A percentile compares a stretch with the other conserved stretches of the same genome.
These are phyloP conservation scores for Candida sanyaensis DNA, from an alignment of 1,139 yeast genomes.

Conservation along the genomic window DNA sequence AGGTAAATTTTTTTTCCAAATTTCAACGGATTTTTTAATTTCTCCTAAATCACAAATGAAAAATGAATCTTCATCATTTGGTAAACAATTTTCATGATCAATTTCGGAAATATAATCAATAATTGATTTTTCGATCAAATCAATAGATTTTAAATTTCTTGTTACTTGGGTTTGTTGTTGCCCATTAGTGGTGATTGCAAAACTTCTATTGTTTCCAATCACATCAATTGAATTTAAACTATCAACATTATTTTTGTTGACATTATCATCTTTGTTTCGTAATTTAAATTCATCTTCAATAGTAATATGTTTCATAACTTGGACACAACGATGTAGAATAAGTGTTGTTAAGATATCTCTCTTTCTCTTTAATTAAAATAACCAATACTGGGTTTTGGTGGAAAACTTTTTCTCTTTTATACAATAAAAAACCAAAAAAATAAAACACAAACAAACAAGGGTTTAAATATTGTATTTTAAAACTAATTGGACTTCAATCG, in stretches of 20 bases:
- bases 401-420: constrained; percentile 1
- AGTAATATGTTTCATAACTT: constrained; percentile 29
- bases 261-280: background rate
- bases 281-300: constrained; percentile 9
- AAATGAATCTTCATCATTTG: constrained; percentile 86
- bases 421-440: constrained; percentile 2
- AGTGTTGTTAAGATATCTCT: background rate
- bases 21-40: constrained; percentile 56
- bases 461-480: constrained; percentile 2
- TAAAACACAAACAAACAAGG: background rate
- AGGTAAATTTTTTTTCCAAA: constrained; percentile 71
- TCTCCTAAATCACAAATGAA: constrained; percentile 86
- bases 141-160: constrained; percentile 5
- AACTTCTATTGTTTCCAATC: background rate
- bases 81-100: constrained; percentile 61
- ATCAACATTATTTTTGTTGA: background rate
- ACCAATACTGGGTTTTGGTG: background rate
- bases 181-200: background rate
- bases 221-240: constrained; percentile 1
- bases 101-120: constrained; percentile 43
- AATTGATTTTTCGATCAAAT: constrained; percentile 43
- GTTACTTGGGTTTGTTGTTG: background rate
- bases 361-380: background rate
- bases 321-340: constrained; percentile 1
- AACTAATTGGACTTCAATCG: constrained; percentile 16